Conservation (phyloP, 371 early-diverging fungal species). For the Apophysomyces ossiformis region DNA sequence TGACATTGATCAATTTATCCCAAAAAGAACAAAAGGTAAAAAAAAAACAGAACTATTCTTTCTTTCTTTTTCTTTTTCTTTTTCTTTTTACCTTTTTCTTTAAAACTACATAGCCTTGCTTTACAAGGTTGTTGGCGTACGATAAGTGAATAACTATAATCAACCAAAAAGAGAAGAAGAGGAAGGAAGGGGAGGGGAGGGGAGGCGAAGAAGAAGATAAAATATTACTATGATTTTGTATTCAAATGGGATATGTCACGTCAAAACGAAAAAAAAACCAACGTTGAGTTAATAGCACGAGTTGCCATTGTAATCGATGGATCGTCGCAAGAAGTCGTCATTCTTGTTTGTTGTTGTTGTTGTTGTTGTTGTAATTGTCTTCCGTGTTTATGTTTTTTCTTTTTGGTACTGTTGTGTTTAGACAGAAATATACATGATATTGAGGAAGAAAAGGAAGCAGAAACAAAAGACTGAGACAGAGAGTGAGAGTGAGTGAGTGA, state of each 20-base stretch:
- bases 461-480: slow-evolving; percentile 13
- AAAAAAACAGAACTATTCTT: no score
- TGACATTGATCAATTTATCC: neutral
- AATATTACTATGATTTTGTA: neutral
- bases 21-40: neutral
- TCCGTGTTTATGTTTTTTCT: no score
- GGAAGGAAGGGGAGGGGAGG: slow-evolving; percentile 10
- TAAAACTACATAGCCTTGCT: slow-evolving; percentile 59
- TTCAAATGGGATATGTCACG: neutral
- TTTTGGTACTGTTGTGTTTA: neutral
- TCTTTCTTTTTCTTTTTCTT: neutral
- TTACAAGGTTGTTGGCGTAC: slow-evolving; percentile 59
- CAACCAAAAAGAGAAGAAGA: no score
- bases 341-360: neutral
- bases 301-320: neutral
- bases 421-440: slow-evolving; percentile 1
- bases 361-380: neutral
- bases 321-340: slow-evolving; percentile 6
- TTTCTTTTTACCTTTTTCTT: slow-evolving; percentile 49
- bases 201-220: neutral
- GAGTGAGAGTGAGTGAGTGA: neutral
- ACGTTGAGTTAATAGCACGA: neutral
- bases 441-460: neutral
- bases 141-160: slow-evolving; percentile 20
- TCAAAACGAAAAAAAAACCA: neutral